Base-by-base conservation (phyloP, 2,329 filamentous ascomycete genomes). In the Talaromyces sp. region DNA sequence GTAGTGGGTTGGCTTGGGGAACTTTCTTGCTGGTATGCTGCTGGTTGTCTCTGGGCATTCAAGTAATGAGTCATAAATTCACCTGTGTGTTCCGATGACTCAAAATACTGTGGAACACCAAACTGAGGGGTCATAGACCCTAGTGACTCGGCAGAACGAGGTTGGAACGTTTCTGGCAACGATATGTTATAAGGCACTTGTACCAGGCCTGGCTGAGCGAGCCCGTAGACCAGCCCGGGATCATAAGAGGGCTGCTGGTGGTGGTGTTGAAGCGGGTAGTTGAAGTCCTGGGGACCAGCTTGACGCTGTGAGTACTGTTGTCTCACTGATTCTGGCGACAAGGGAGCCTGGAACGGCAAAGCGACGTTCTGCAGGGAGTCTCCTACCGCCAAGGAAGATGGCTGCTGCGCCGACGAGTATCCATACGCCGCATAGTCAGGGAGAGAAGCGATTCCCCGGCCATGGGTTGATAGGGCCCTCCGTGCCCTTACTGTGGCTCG, bases 181-280 rank as follows among this genome's bases (percentile, higher is more conserved):
- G 88, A 85, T 72, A 86, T 80, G 76, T 93, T 90, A 79, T 96
- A 96, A 68, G 82, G 76, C 63, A 77, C 88, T 81, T 79, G 85
- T 75, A 78, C 80, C 81, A 77, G 78, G 64, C 79, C 80, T 70
- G 86, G 80, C 73, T 88, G 87, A 72, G 83, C 80, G 70, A 93
- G 88, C 78, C 87, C 88, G 81, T 96, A 96, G 84, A 95, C 88
- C 80, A 93, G 86, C 65, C 85, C 85, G 60, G 85, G 79, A 59
- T 87, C 81, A 69, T 86, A 87, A 66, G 79, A 78, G 59, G 77
- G 70, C 28, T 59, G 57, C 25, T 77, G 76, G 62, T 72, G 74
- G 47, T 77, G 70, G 8, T 54, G 53, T 61, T 58, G 56, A 47
- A 56, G 25, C 15, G 54, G 54, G 9, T 51, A 55, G n/a, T 49